A percentile compares a stretch with the other conserved stretches of the same genome.
Evolutionary conservation across 2,329 filamentous ascomycete species (phyloP).

Genomic region (Diaporthe citri): DNA sequence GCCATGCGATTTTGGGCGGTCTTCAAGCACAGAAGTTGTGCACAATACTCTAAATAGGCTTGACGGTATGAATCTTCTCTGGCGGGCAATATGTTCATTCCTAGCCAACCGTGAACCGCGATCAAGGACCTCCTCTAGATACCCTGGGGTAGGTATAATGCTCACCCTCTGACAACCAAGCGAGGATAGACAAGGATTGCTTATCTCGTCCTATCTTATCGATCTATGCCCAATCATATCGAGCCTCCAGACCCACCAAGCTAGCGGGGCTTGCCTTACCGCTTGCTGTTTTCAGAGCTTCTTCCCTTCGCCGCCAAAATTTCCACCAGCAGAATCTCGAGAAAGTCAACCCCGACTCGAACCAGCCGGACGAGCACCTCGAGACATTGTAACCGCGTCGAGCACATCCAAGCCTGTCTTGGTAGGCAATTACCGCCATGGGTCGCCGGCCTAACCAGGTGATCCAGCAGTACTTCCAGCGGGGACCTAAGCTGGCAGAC

Average conservation of each 20-base stretch:
- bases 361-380: conserved; percentile 1
- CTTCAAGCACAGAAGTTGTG: background rate
- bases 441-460: conserved; percentile 86
- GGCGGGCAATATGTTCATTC: background rate
- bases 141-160: too few relatives aligned
- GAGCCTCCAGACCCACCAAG: background rate
- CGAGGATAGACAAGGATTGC: background rate
- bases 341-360: conserved; percentile 33
- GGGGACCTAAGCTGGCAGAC: conserved; percentile 87
- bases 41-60: background rate
- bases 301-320: conserved; percentile 30
- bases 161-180: too few relatives aligned
- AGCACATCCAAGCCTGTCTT: conserved; percentile 23
- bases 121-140: too few relatives aligned
- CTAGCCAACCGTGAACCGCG: too few relatives aligned
- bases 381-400: background rate
- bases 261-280: conserved; percentile 25
- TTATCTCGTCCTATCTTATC: conserved; percentile 19
- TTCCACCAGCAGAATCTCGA: conserved; percentile 35
- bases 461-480: conserved; percentile 89
- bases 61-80: background rate
- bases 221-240: background rate
- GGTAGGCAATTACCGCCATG: conserved; percentile 61
- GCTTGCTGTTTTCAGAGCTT: conserved; percentile 29
- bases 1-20: background rate